Percentiles rank a stretch among this genome's conserved stretches.
These are phyloP conservation scores for Lotmaria passim DNA, from an alignment of 208 protist genomes.

Conservation along the genomic window DNA sequence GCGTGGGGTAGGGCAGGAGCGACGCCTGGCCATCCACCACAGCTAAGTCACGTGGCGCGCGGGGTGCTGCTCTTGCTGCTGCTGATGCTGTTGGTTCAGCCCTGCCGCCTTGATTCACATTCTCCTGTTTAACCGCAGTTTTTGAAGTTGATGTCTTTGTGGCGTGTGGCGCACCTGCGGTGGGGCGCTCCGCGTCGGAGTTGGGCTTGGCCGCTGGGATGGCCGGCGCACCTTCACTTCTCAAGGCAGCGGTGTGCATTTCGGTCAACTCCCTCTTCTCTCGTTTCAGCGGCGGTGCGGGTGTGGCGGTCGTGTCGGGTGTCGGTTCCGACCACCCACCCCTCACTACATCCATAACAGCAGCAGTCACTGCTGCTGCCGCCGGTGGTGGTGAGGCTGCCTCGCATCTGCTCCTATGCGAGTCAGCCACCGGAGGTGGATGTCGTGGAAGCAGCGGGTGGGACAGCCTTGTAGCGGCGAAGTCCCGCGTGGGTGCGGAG, in stretches of 20 bases:
- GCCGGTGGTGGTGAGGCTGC: neutral
- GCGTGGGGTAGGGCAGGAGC: constrained; percentile 61
- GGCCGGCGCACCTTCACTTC: neutral
- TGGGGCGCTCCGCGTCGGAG: no score
- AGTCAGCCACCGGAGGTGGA: neutral
- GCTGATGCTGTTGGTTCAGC: no score
- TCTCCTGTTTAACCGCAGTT: neutral
- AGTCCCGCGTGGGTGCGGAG: no score
- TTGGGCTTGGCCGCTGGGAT: no score
- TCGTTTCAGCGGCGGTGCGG: constrained; percentile 6
- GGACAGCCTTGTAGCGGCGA: no score
- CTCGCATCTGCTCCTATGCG: neutral
- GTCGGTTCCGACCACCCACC: no score
- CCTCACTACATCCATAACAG: no score
- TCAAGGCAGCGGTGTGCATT: neutral
- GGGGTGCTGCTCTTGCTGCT: neutral
- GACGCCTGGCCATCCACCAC: constrained; percentile 17
- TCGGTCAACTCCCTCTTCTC: neutral
- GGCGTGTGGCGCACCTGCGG: no score
- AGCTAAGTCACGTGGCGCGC: constrained; percentile 2
- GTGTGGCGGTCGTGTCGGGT: neutral
- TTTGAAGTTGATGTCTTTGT: neutral
- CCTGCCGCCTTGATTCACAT: no score
- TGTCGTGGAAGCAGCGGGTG: no score
- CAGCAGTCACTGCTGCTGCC: neutral